Evolutionary conservation across 2,329 filamentous ascomycete species (phyloP).

Genomic region (Colletotrichum musicola): DNA sequence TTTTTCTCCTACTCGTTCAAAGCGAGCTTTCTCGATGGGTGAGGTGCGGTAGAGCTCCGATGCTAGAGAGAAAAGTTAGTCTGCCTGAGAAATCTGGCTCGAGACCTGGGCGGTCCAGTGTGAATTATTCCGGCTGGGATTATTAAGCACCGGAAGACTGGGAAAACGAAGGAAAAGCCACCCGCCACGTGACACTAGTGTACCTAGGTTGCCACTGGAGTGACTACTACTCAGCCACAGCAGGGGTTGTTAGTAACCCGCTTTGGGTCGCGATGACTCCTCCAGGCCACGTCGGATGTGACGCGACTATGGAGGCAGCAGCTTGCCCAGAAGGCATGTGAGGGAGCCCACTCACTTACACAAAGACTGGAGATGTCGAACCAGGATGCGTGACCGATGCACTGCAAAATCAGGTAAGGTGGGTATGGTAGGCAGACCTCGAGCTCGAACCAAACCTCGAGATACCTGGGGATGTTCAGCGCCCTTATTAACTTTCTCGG

Average conservation of each 20-base stretch:
- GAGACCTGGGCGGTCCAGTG: background rate
- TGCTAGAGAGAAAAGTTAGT: constrained; percentile 36
- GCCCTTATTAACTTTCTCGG: constrained; percentile 5
- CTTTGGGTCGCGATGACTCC: constrained; percentile 14
- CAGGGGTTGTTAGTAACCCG: background rate
- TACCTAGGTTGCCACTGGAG: background rate
- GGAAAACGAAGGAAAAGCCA: background rate
- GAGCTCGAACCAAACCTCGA: constrained; percentile 5
- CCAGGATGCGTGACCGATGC: background rate
- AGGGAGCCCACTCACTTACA: constrained; percentile 26
- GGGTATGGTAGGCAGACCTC: background rate
- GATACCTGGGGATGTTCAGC: constrained; percentile 1
- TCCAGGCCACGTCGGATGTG: background rate
- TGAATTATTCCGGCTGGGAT: background rate
- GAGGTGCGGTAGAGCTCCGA: constrained; percentile 22
- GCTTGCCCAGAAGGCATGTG: constrained; percentile 7
- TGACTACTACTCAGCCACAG: constrained; percentile 26
- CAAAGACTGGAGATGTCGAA: background rate
- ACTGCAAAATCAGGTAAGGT: constrained; percentile 1
- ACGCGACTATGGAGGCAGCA: constrained; percentile 7
- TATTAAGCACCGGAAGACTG: background rate
- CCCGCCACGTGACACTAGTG: constrained; percentile 19
- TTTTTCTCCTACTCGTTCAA: background rate
- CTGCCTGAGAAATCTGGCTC: constrained; percentile 36
- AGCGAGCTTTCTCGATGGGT: constrained; percentile 14